phyloP scores from a whole-genome alignment of 2,329 filamentous ascomycete species.

The Colletotrichum karsti region DNA sequence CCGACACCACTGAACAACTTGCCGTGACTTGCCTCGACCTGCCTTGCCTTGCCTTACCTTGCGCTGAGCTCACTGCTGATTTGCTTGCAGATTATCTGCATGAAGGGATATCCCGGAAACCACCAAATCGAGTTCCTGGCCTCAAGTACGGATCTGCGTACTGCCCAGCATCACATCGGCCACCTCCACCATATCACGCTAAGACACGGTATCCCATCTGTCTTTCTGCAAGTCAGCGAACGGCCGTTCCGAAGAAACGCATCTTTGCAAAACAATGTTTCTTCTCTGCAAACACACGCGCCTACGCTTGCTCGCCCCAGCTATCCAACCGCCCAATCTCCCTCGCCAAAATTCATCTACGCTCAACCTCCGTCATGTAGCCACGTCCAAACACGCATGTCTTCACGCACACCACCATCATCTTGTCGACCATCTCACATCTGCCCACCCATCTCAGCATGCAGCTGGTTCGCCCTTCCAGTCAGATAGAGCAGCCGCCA shows the following conservation, averaged over 20 bases:
- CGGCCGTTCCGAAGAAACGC: conserved; percentile 22
- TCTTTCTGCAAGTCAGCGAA: conserved; percentile 1
- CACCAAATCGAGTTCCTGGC: not conserved
- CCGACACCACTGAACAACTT: too few species aligned
- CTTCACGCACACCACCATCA: not conserved
- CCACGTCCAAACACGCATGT: conserved; percentile 9
- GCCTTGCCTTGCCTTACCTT: not conserved
- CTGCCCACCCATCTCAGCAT: not conserved
- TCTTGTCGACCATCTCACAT: not conserved
- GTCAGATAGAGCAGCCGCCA: conserved; percentile 6
- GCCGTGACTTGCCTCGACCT: not conserved
- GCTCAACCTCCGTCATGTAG: not conserved
- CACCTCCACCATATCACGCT: too few species aligned
- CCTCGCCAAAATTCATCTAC: not conserved
- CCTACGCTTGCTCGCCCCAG: conserved; percentile 6
- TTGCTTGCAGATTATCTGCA: not conserved
- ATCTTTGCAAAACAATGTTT: conserved; percentile 27
- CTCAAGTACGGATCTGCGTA: not conserved
- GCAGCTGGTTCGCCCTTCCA: not conserved
- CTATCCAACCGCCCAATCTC: not conserved
- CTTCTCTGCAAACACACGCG: conserved; percentile 26
- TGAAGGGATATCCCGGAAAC: not conserved
- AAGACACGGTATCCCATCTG: not conserved
- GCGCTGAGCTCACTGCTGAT: not conserved
- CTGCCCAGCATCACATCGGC: not conserved